Evolutionary conservation across 805 yeast genomes (phyloP).

Genomic region (Lachancea thermotolerans): DNA sequence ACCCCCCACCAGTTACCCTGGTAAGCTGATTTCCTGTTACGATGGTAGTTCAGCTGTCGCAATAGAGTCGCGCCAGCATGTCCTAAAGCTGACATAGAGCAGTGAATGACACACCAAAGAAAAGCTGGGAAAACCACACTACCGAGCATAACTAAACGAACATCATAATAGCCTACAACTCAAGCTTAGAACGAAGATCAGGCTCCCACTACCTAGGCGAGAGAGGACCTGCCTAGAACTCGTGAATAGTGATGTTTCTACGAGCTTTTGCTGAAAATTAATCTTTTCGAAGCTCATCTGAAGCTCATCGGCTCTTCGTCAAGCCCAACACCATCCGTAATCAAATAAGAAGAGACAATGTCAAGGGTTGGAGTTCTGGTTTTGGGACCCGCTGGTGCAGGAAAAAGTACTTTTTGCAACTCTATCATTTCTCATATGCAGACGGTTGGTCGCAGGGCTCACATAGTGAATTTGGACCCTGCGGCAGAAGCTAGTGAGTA

Average conservation of each 20-base stretch:
- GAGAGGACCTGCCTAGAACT: no score
- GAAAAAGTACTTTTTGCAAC: constrained; percentile 90
- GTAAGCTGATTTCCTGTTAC: constrained; percentile 2
- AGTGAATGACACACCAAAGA: no score
- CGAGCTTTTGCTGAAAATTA: neutral
- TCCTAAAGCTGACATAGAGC: neutral
- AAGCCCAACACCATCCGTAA: no score
- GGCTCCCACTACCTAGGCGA: no score
- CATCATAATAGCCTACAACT: no score
- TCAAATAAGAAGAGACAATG: constrained; percentile 40
- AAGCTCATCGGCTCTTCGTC: no score
- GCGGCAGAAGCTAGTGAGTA: constrained; percentile 92
- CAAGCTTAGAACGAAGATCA: no score
- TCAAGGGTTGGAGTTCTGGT: constrained; percentile 92
- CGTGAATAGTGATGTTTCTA: neutral
- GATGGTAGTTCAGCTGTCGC: no score
- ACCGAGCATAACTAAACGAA: no score
- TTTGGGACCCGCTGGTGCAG: constrained; percentile 97
- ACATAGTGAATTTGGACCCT: constrained; percentile 91
- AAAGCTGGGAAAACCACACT: no score
- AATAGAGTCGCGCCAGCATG: no score
- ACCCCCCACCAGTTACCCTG: constrained; percentile 57
- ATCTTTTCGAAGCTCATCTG: neutral
- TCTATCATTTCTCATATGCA: constrained; percentile 83
- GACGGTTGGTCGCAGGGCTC: constrained; percentile 85